Conservation (phyloP, 352 stramenopile genomes). For the Phytophthora cryptogea region DNA sequence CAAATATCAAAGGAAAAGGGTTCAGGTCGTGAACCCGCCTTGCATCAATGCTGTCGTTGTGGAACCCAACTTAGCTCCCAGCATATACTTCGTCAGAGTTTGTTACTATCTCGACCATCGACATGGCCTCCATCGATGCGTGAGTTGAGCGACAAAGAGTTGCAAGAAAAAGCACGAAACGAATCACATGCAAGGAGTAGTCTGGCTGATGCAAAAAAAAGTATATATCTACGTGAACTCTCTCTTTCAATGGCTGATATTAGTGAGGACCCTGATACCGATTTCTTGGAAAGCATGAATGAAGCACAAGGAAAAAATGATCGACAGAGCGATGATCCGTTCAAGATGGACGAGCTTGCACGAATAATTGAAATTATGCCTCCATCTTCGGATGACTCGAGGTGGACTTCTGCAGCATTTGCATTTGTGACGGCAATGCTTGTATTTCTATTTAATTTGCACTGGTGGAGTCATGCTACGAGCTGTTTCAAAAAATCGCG, state of each 20-base stretch:
- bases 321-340: not conserved
- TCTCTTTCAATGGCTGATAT: not conserved
- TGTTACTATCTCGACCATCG: no score
- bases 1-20: no score
- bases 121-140: no score
- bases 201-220: not conserved
- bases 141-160: no score
- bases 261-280: not conserved
- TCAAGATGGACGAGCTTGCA: not conserved
- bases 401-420: not conserved
- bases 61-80: no score
- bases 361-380: slow-evolving; percentile 1
- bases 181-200: not conserved
- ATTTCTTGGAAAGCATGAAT: not conserved
- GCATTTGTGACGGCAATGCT: not conserved
- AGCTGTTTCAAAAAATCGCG: slow-evolving; percentile 2
- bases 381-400: not conserved
- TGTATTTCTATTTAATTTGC: slow-evolving; percentile 1
- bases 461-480: slow-evolving; percentile 3
- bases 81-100: no score
- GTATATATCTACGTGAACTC: not conserved
- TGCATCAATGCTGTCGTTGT: no score
- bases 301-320: not conserved
- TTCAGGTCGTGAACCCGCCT: no score
- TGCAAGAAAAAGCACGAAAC: no score